Evolutionary conservation across 495 filamentous ascomycete genomes (phyloP).

Genomic region (Penicillium longicatenatum): DNA sequence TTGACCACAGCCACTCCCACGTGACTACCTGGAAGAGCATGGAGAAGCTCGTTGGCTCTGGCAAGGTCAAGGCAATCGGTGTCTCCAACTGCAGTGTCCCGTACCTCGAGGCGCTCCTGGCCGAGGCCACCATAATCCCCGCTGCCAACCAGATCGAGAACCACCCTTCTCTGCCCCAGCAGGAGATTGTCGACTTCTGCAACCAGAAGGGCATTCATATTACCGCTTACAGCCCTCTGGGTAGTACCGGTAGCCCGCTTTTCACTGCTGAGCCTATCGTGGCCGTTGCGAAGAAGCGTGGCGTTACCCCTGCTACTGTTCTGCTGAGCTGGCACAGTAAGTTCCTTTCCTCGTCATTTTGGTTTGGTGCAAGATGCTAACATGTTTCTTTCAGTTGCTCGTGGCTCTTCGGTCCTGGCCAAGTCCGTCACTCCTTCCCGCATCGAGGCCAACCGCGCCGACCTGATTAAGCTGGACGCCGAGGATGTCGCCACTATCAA

Average conservation of each 20-base stretch:
- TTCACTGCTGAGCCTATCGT: constrained; percentile 67
- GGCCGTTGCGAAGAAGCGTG: constrained; percentile 69
- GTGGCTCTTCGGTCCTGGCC: constrained; percentile 72
- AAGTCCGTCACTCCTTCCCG: constrained; percentile 77
- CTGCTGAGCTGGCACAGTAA: constrained; percentile 75
- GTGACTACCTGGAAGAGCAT: constrained; percentile 78
- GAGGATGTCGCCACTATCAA: constrained; percentile 66
- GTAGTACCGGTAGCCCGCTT: constrained; percentile 75
- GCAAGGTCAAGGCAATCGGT: constrained; percentile 76
- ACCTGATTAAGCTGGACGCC: constrained; percentile 66
- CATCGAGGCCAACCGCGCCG: constrained; percentile 68
- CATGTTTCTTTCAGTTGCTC: constrained; percentile 53
- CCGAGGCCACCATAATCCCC: constrained; percentile 64
- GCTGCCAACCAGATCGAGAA: constrained; percentile 95
- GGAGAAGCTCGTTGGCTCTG: constrained; percentile 67
- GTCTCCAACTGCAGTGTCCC: constrained; percentile 79
- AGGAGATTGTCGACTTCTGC: constrained; percentile 80
- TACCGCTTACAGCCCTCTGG: constrained; percentile 75
- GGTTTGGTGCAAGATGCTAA: not conserved
- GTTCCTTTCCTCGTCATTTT: constrained; percentile 20
- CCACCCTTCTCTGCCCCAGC: constrained; percentile 75
- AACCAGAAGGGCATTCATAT: constrained; percentile 71
- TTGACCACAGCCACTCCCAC: constrained; percentile 64
- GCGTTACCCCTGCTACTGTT: constrained; percentile 61
- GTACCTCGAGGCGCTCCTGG: constrained; percentile 73